phyloP scores from a whole-genome alignment of 257 asterid species.

The Penstemon barbatus region DNA sequence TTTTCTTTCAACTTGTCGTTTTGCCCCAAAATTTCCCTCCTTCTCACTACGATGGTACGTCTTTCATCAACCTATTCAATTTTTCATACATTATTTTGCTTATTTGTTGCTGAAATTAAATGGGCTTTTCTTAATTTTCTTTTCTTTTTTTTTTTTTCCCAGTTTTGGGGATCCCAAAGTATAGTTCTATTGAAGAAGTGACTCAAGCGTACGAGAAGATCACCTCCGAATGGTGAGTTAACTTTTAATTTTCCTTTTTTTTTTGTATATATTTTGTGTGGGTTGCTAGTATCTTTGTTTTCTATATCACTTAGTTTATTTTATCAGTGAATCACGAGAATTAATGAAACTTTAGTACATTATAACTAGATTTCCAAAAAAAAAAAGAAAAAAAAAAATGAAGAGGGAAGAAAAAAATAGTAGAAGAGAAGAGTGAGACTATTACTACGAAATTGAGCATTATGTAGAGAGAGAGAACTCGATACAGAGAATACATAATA shows the following conservation, averaged over 20 bases:
- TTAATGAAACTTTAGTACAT: too few species aligned
- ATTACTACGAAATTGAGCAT: too few species aligned
- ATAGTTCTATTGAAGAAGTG: constrained; percentile 75
- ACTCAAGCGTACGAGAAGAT: constrained; percentile 64
- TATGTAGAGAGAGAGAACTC: too few species aligned
- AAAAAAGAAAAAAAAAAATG: too few species aligned
- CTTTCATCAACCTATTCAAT: not conserved
- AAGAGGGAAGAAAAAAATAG: too few species aligned
- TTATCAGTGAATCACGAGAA: too few species aligned
- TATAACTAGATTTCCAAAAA: too few species aligned
- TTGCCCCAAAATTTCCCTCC: constrained; percentile 77
- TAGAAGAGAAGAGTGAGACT: too few species aligned
- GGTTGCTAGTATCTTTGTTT: not conserved
- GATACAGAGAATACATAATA: too few species aligned
- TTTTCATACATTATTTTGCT: not conserved
- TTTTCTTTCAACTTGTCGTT: constrained; percentile 76
- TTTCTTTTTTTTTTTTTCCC: constrained; percentile 27
- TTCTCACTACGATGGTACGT: constrained; percentile 76
- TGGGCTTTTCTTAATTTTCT: constrained; percentile 3
- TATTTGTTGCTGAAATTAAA: constrained; percentile 3
- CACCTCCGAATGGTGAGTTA: constrained; percentile 56
- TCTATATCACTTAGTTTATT: too few species aligned
- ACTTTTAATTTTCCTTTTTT: not conserved
- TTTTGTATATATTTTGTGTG: not conserved
- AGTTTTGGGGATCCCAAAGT: constrained; percentile 73